Evolutionary conservation across 805 yeast species (phyloP).

Genomic region (Candida manassasensis): DNA sequence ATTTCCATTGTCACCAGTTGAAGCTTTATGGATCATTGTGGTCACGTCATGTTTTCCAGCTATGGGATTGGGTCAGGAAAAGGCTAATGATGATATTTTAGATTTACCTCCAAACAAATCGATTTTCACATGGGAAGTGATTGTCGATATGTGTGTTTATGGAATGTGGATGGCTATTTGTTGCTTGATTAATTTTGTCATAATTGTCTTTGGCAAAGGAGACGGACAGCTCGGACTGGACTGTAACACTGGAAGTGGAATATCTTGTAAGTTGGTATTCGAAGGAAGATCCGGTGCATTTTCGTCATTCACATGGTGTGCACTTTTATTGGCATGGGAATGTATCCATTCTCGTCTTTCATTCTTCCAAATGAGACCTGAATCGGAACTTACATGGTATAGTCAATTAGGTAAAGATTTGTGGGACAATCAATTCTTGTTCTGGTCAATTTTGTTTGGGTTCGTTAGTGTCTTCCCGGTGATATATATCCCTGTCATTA

Average conservation of each 20-base stretch:
- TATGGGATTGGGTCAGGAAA: conserved; percentile 46
- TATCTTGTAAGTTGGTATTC: conserved; percentile 58
- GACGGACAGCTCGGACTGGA: conserved; percentile 57
- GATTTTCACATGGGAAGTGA: conserved; percentile 62
- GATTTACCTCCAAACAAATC: conserved; percentile 59
- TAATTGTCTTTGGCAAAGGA: conserved; percentile 64
- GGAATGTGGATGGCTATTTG: conserved; percentile 71
- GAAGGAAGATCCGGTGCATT: conserved; percentile 74
- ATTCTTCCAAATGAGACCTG: conserved; percentile 66
- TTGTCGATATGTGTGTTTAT: conserved; percentile 65
- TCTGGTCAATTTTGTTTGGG: conserved; percentile 77
- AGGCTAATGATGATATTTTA: conserved; percentile 60
- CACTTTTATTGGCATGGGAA: conserved; percentile 79
- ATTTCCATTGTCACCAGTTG: conserved; percentile 60
- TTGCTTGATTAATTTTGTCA: conserved; percentile 62
- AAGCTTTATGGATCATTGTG: conserved; percentile 32
- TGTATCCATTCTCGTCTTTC: conserved; percentile 70
- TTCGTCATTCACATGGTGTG: conserved; percentile 83
- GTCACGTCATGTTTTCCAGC: conserved; percentile 36
- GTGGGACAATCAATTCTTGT: conserved; percentile 70
- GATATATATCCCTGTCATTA: conserved; percentile 84
- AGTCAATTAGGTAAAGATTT: conserved; percentile 59
- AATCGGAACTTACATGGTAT: conserved; percentile 48
- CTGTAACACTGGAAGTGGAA: conserved; percentile 52
- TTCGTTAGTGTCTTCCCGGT: conserved; percentile 73